Evolutionary conservation across 805 yeast species (phyloP), one percentile per base, ranked within the genome.

Genomic region (Suhomyces kilbournensis): DNA sequence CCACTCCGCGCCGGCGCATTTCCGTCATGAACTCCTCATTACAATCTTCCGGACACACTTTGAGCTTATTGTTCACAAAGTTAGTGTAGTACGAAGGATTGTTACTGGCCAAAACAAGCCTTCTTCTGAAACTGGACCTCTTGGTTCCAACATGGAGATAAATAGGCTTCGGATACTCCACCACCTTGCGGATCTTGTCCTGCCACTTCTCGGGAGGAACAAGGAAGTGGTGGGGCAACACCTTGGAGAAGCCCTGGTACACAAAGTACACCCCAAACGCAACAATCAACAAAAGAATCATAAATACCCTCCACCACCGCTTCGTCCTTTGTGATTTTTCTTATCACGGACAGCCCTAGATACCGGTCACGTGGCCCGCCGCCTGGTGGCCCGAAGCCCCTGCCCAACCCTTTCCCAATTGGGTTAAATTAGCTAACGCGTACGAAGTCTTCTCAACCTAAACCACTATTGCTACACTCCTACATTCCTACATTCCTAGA

Each of bases 201-300:
- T 62, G 60, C 78, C 78, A 74, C 49, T 63, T 56, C 10, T 65
- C 71, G n/a, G 72, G 62, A 3, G 79, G 78, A 6, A 72, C 75
- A 6, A 72, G 52, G 44, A 72, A 65, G 54, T 63, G 64, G 20
- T 69, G 65, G 5, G 75, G 76, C 40, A 73, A 54, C 0, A 64
- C 72, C 40, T 54, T 48, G 10, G 60, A 53, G 2, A 67, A 25
- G n/a, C 61, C 39, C 56, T 60, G 61, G 52, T 60, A 58, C 12
- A 57, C n/a, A 25, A 60, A 46, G 39, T 53, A 58, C 8, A 49
- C 50, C 15, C 53, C 44, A 12, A 58, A 49, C 38, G 56, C 23
- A 4, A 60, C 20, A 20, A 25, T 23, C 42, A 38, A 38, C 23
- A 38, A 17, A 10, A 28, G 32, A 28, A 28, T 28, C 32, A 28